Conservation (phyloP, 2,329 filamentous ascomycete genomes). For the Cladophialophora chaetospira region DNA sequence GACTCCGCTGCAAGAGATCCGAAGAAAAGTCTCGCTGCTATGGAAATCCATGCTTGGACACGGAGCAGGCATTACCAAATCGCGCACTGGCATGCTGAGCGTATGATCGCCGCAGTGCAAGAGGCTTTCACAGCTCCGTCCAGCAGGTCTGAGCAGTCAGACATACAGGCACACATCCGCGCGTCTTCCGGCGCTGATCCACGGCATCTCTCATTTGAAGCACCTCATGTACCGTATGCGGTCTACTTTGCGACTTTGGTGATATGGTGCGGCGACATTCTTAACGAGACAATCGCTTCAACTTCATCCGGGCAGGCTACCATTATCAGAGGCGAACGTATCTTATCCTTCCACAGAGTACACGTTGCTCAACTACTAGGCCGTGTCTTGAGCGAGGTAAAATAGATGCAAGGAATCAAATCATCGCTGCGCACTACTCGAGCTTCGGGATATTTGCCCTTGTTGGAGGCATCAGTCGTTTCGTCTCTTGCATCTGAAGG, state of each 20-base stretch:
- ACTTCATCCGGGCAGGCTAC: too few species aligned
- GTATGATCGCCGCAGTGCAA: slow-evolving; percentile 9
- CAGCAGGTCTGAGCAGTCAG: background rate
- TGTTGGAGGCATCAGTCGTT: too few species aligned
- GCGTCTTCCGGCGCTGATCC: background rate
- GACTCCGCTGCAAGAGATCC: slow-evolving; percentile 11
- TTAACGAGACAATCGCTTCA: too few species aligned
- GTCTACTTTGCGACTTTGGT: slow-evolving; percentile 19
- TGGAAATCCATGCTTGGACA: slow-evolving; percentile 13
- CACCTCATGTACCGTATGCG: slow-evolving; percentile 21
- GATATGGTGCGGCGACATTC: slow-evolving; percentile 21
- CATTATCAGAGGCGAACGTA: too few species aligned
- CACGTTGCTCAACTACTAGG: too few species aligned
- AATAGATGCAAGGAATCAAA: too few species aligned
- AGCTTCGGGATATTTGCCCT: too few species aligned
- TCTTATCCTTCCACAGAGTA: too few species aligned
- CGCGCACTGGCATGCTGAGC: slow-evolving; percentile 19
- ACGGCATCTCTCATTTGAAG: slow-evolving; percentile 10
- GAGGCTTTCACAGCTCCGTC: slow-evolving; percentile 3
- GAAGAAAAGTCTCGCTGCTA: slow-evolving; percentile 1
- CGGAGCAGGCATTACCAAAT: slow-evolving; percentile 14
- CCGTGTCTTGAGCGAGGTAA: too few species aligned
- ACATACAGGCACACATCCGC: background rate
- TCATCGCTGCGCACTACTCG: too few species aligned
- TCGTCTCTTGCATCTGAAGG: too few species aligned